Conservation (phyloP, 805 yeast genomes). For the Yarrowia sp. region DNA sequence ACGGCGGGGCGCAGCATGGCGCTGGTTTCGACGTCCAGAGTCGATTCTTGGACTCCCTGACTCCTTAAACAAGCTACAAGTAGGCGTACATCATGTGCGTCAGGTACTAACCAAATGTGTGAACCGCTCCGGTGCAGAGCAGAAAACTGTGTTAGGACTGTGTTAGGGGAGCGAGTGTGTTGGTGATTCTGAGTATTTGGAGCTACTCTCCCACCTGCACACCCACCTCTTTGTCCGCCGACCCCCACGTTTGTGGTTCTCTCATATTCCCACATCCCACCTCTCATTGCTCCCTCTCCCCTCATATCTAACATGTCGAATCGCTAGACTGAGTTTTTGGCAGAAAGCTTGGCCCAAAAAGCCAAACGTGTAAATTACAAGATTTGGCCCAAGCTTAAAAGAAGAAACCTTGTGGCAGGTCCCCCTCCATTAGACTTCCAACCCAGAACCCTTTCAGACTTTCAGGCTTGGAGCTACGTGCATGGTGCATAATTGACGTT, state of each 20-base stretch:
- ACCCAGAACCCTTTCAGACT: slow-evolving; percentile 29
- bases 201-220: too few relatives aligned
- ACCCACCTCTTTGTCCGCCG: too few relatives aligned
- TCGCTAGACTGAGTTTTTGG: background rate
- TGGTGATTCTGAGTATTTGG: too few relatives aligned
- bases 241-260: too few relatives aligned
- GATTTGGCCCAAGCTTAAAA: slow-evolving; percentile 5
- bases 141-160: too few relatives aligned
- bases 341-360: background rate
- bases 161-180: too few relatives aligned
- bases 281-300: background rate
- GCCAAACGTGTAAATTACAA: too few relatives aligned
- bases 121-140: background rate
- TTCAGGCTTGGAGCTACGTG: slow-evolving; percentile 36
- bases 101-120: slow-evolving; percentile 4
- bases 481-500: slow-evolving; percentile 34
- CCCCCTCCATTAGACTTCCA: background rate
- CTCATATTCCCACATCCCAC: too few relatives aligned
- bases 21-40: too few relatives aligned
- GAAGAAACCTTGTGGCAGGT: background rate
- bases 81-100: slow-evolving; percentile 1
- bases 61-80: background rate
- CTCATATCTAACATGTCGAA: slow-evolving; percentile 3
- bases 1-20: too few relatives aligned
- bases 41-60: too few relatives aligned